Evolutionary conservation across 345 rosid species (phyloP).

Genomic region (Psidium guajava): DNA sequence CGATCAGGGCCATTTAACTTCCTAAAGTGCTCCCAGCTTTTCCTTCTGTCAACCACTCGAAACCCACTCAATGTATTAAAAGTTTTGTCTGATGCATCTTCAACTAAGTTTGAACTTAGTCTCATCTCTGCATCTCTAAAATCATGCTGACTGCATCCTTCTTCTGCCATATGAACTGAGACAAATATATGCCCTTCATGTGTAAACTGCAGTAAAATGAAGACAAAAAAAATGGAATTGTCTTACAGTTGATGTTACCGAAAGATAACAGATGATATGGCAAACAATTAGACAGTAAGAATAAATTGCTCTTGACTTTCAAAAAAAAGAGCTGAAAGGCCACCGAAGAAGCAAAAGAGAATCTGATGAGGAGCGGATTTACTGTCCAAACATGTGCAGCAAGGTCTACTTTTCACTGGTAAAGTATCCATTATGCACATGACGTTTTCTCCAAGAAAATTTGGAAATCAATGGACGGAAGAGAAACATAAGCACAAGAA

Average conservation of each 20-base stretch:
- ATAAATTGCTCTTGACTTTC: neutral
- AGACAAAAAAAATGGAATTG: neutral
- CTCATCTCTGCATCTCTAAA: conserved; percentile 43
- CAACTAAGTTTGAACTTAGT: conserved; percentile 32
- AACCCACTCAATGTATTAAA: conserved; percentile 58
- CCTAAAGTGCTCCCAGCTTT: conserved; percentile 73
- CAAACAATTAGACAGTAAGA: neutral
- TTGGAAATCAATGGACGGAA: neutral
- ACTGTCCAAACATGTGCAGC: neutral
- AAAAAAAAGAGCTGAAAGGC: neutral
- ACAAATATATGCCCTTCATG: conserved; percentile 77
- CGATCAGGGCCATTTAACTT: conserved; percentile 12
- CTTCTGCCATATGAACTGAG: conserved; percentile 69
- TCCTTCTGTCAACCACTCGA: conserved; percentile 67
- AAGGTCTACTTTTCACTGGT: neutral
- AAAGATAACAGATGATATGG: neutral
- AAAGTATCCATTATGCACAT: neutral
- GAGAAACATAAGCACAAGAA: neutral
- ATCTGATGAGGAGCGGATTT: neutral
- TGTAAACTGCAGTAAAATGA: conserved; percentile 53
- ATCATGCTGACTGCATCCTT: conserved; percentile 29
- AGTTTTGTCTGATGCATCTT: conserved; percentile 16
- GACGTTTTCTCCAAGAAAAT: neutral
- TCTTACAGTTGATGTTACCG: neutral
- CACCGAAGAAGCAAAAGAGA: neutral